A percentile compares a stretch with the other conserved stretches of the same genome.
These are phyloP conservation scores for Phytophthora ramorum DNA, from an alignment of 352 stramenopile species.

Conservation along the genomic window DNA sequence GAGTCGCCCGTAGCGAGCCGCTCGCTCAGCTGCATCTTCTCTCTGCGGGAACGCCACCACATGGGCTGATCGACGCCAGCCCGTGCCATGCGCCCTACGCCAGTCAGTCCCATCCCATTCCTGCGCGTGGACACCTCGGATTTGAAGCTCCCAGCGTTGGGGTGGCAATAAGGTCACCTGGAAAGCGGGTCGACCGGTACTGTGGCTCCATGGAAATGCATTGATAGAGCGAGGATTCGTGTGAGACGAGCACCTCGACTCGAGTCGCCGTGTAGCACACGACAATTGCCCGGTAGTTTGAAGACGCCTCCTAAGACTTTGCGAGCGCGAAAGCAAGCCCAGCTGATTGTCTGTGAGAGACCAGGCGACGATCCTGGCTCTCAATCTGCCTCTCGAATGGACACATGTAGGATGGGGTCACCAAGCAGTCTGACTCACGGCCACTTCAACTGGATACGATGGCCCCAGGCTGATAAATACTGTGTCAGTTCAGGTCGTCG, in stretches of 20 bases:
- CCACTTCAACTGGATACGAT: slow-evolving; percentile 8
- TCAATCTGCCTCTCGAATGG: background rate
- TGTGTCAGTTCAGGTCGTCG: slow-evolving; percentile 30
- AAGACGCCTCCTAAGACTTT: background rate
- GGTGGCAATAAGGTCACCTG: slow-evolving; percentile 17
- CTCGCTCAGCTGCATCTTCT: slow-evolving; percentile 7
- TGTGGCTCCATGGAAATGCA: no score
- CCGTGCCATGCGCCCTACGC: slow-evolving; percentile 41
- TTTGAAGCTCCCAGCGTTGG: slow-evolving; percentile 5
- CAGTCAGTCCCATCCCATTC: slow-evolving; percentile 39
- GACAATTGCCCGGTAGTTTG: background rate
- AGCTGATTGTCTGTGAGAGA: slow-evolving; percentile 7
- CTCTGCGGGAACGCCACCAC: slow-evolving; percentile 20
- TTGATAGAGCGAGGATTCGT: no score
- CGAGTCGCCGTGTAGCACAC: background rate
- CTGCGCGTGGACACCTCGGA: slow-evolving; percentile 16
- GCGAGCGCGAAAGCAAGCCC: background rate
- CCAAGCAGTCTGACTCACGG: slow-evolving; percentile 7
- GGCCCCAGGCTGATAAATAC: slow-evolving; percentile 7
- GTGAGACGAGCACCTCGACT: background rate
- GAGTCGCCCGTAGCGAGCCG: background rate
- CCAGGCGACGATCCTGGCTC: slow-evolving; percentile 22
- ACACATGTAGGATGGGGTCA: background rate
- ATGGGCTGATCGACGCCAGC: slow-evolving; percentile 19
- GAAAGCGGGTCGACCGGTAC: no score